A percentile compares a stretch with the other conserved stretches of the same genome.
Evolutionary conservation across 495 filamentous ascomycete genomes (phyloP).

Genomic region (Talaromyces liani): DNA sequence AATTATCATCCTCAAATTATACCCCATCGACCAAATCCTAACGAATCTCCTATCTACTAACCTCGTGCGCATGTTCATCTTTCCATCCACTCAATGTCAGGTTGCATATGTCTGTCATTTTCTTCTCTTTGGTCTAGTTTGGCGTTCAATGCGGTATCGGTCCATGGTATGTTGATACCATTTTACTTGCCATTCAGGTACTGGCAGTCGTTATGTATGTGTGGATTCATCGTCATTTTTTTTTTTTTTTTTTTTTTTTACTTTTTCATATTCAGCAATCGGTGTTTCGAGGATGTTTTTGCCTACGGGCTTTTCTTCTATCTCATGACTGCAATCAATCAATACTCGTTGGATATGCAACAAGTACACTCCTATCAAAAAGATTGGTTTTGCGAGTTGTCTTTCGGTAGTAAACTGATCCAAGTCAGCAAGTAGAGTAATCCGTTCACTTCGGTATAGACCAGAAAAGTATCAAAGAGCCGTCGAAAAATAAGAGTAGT

Average conservation of each 20-base stretch:
- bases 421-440: not conserved
- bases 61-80: not conserved
- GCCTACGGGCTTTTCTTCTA: not conserved
- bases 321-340: not conserved
- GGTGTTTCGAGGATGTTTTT: not conserved
- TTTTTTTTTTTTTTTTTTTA: not conserved
- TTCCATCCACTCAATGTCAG: not conserved
- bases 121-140: not conserved
- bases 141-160: constrained; percentile 1
- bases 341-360: not conserved
- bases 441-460: not conserved
- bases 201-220: not conserved
- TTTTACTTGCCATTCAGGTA: constrained; percentile 3
- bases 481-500: not conserved
- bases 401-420: not conserved
- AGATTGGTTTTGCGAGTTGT: not conserved
- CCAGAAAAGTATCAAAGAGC: not conserved
- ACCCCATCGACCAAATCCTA: not conserved
- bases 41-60: not conserved
- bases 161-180: constrained; percentile 1
- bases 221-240: not conserved
- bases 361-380: not conserved
- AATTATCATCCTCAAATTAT: constrained; percentile 3
- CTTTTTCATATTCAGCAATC: not conserved
- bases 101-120: not conserved